phyloP scores from a whole-genome alignment of 2,329 filamentous ascomycete species.

The Pezicula neosporulosa region DNA sequence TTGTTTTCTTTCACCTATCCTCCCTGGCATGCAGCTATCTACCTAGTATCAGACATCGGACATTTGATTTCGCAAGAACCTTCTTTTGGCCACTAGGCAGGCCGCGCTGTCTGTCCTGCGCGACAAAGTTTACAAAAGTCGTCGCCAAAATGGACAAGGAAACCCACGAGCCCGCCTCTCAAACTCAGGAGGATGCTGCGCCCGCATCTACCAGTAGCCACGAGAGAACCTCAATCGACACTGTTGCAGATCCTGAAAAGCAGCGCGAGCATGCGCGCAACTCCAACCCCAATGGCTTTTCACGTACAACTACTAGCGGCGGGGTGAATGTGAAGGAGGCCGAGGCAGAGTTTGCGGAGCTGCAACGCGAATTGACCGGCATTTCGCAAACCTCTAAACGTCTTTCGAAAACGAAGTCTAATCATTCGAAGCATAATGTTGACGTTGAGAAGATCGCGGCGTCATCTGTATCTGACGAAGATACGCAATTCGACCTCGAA shows the following conservation, averaged over 20 bases:
- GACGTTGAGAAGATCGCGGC: constrained; percentile 59
- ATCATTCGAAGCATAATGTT: constrained; percentile 22
- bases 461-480: constrained; percentile 40
- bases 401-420: constrained; percentile 44
- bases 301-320: constrained; percentile 33
- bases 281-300: constrained; percentile 44
- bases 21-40: too few relatives aligned
- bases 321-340: constrained; percentile 53
- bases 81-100: too few relatives aligned
- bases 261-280: constrained; percentile 24
- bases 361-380: constrained; percentile 58
- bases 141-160: not conserved
- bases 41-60: too few relatives aligned
- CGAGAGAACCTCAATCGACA: not conserved
- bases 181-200: not conserved
- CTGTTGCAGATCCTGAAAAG: constrained; percentile 39
- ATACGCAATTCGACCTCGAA: constrained; percentile 72
- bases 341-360: constrained; percentile 66
- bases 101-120: too few relatives aligned
- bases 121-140: too few relatives aligned
- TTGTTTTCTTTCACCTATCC: too few relatives aligned
- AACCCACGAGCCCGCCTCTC: not conserved
- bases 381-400: constrained; percentile 50
- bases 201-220: not conserved
- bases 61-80: too few relatives aligned